phyloP scores from a whole-genome alignment of 2,329 filamentous ascomycete species.

The Aspergillus candidus region DNA sequence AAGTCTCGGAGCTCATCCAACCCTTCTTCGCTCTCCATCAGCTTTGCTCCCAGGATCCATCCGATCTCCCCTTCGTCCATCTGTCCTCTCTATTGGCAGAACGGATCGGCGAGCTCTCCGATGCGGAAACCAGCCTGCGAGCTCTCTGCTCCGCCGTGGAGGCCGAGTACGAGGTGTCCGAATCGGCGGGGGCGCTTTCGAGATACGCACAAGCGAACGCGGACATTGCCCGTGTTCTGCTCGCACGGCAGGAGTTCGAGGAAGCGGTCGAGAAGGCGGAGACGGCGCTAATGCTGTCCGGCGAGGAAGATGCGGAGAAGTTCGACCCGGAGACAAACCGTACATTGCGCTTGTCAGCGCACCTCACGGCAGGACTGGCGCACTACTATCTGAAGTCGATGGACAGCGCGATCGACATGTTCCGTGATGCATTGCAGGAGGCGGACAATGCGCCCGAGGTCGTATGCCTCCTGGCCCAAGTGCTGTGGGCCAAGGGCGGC shows the following conservation, averaged over 20 bases:
- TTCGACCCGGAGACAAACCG: constrained; percentile 55
- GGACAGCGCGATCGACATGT: constrained; percentile 67
- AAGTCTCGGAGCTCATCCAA: constrained; percentile 63
- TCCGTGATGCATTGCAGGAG: constrained; percentile 72
- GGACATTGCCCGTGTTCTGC: constrained; percentile 76
- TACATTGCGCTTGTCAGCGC: constrained; percentile 72
- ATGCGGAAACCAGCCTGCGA: constrained; percentile 59
- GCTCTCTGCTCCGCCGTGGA: constrained; percentile 66
- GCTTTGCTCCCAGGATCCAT: constrained; percentile 63
- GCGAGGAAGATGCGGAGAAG: constrained; percentile 62
- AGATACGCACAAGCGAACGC: constrained; percentile 77
- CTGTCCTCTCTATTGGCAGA: constrained; percentile 76
- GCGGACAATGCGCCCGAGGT: constrained; percentile 72
- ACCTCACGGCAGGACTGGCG: constrained; percentile 78
- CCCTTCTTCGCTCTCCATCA: constrained; percentile 86
- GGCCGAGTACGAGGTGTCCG: constrained; percentile 74
- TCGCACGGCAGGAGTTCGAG: constrained; percentile 61
- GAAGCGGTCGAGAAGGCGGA: constrained; percentile 74
- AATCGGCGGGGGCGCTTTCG: constrained; percentile 66
- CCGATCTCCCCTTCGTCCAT: constrained; percentile 67
- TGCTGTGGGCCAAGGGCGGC: constrained; percentile 84
- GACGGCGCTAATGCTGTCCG: constrained; percentile 70
- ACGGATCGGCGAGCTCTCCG: constrained; percentile 62
- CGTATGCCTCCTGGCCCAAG: constrained; percentile 79
- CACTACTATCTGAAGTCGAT: constrained; percentile 65